Evolutionary conservation across 345 rosid species (phyloP).

Genomic region (Salix koriyanagi): DNA sequence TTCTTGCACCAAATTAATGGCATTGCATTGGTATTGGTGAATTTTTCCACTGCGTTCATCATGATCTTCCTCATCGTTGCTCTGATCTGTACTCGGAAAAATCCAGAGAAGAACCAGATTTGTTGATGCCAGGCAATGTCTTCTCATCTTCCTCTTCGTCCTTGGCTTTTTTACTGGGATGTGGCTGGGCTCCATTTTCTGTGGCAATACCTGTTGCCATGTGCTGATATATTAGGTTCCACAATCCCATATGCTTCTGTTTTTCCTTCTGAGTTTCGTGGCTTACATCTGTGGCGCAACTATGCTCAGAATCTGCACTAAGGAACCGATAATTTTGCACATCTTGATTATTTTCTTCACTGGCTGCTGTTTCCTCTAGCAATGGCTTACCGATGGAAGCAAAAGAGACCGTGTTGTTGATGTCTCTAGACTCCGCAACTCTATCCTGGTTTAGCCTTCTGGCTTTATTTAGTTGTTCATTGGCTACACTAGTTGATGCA

Average conservation of each 20-base stretch:
- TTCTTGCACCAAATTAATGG: constrained; percentile 66
- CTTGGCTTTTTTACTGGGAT: constrained; percentile 24
- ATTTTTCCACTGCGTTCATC: constrained; percentile 27
- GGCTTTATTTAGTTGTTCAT: neutral
- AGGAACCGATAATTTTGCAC: constrained; percentile 4
- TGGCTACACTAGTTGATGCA: neutral
- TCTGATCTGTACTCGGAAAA: constrained; percentile 15
- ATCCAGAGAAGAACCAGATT: constrained; percentile 16
- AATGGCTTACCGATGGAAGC: neutral
- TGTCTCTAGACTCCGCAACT: neutral
- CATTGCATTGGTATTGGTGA: constrained; percentile 46
- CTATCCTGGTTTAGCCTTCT: neutral
- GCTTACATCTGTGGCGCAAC: constrained; percentile 11
- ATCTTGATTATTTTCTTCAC: constrained; percentile 19
- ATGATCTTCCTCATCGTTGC: constrained; percentile 24
- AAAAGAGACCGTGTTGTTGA: neutral
- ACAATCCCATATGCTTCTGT: constrained; percentile 49
- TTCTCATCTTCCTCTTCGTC: constrained; percentile 24
- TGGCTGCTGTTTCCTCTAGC: constrained; percentile 15
- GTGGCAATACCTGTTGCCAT: constrained; percentile 60
- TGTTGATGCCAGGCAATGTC: constrained; percentile 1
- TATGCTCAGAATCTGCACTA: constrained; percentile 16
- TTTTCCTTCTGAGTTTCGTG: constrained; percentile 35
- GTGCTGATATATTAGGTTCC: constrained; percentile 69
- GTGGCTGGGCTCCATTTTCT: constrained; percentile 32